Percentiles rank a stretch among this genome's conserved stretches.
Conservation (phyloP, 768 basidiomycete species). For the Vararia minispora region DNA sequence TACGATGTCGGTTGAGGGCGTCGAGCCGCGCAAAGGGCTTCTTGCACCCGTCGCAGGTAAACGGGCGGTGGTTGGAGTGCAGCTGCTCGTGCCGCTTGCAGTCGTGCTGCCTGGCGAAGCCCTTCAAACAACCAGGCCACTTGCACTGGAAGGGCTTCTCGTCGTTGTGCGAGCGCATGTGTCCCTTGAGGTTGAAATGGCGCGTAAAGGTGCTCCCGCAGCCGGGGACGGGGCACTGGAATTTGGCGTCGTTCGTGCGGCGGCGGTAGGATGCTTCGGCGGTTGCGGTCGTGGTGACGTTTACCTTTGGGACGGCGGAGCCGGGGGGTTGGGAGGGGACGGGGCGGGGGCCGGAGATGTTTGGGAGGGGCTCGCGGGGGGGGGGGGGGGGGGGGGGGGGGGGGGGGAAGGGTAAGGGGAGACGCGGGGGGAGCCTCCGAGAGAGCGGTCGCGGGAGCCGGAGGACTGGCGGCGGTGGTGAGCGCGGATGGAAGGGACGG, state of each 20-base stretch:
- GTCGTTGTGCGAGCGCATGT: slow-evolving; percentile 89
- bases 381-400: slow-evolving; percentile 5
- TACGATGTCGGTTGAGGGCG: slow-evolving; percentile 86
- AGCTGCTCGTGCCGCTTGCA: slow-evolving; percentile 95
- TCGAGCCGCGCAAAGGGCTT: slow-evolving; percentile 95
- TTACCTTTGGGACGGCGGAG: slow-evolving; percentile 46
- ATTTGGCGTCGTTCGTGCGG: slow-evolving; percentile 82
- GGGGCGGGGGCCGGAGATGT: neutral
- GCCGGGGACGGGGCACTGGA: slow-evolving; percentile 85
- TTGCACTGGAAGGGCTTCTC: slow-evolving; percentile 92
- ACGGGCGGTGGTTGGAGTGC: slow-evolving; percentile 87
- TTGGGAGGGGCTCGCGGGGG: slow-evolving; percentile 37
- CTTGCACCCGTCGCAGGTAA: slow-evolving; percentile 85
- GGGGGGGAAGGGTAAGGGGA: slow-evolving; percentile 13
- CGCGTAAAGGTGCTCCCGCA: slow-evolving; percentile 97
- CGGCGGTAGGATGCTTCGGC: slow-evolving; percentile 77
- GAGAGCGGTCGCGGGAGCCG: slow-evolving; percentile 25
- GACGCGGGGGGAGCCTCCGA: slow-evolving; percentile 14
- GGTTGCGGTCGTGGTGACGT: slow-evolving; percentile 87
- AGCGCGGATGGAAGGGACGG: slow-evolving; percentile 25
- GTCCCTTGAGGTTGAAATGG: slow-evolving; percentile 94
- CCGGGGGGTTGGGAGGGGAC: slow-evolving; percentile 2
- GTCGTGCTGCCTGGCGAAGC: slow-evolving; percentile 90
- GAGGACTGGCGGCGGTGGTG: slow-evolving; percentile 33
- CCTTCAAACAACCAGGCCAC: slow-evolving; percentile 91